These are phyloP conservation scores for Globisporangium radiosum DNA, from an alignment of 352 stramenopile species.

Conservation along the genomic window DNA sequence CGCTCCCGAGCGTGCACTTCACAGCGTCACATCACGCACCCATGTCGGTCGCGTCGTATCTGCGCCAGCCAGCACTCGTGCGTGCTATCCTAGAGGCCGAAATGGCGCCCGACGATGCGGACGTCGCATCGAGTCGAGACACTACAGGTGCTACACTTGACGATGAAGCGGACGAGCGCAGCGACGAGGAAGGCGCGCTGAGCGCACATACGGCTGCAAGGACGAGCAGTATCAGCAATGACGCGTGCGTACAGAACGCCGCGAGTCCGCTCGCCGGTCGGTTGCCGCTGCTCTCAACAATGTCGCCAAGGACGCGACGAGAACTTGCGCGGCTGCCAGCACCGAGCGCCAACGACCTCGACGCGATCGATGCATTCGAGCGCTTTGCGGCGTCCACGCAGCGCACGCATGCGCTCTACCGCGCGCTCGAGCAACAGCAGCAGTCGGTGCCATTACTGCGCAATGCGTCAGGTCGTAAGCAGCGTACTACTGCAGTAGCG, in stretches of 20 bases:
- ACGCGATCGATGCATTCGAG: slow-evolving; percentile 37
- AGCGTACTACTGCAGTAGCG: no score
- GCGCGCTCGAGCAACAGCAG: slow-evolving; percentile 18
- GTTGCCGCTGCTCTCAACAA: slow-evolving; percentile 37
- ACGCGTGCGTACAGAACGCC: no score
- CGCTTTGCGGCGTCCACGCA: slow-evolving; percentile 21
- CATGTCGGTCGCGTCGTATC: slow-evolving; percentile 28
- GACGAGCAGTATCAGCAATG: no score
- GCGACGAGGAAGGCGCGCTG: no score
- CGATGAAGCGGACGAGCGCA: no score
- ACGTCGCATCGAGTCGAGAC: background rate
- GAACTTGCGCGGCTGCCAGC: slow-evolving; percentile 33
- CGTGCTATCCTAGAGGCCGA: slow-evolving; percentile 16
- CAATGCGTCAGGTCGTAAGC: no score
- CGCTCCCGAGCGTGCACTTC: slow-evolving; percentile 1
- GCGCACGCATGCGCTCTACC: slow-evolving; percentile 27
- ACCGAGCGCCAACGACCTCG: slow-evolving; percentile 25
- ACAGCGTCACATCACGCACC: background rate
- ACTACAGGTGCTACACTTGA: no score
- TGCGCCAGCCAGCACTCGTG: slow-evolving; percentile 38
- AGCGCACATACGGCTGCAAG: no score
- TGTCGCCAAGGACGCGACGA: slow-evolving; percentile 41
- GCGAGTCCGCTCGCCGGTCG: slow-evolving; percentile 1
- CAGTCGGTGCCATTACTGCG: background rate
- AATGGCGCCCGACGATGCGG: slow-evolving; percentile 5